These are phyloP conservation scores for Penicillium flavigenum DNA, from an alignment of 495 filamentous ascomycete species.

Conservation along the genomic window DNA sequence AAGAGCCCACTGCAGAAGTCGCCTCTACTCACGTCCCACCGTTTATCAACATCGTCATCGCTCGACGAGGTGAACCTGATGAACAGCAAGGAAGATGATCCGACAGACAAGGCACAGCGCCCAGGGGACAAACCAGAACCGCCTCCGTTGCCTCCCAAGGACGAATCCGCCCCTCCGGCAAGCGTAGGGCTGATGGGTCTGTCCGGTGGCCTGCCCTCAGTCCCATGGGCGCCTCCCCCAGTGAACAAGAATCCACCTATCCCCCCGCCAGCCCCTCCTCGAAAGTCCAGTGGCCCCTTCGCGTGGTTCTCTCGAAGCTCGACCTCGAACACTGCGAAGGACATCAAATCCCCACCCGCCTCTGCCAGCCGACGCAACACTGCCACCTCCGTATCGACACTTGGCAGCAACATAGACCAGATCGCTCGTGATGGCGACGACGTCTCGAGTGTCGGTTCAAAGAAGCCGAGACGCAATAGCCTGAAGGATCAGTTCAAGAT, in stretches of 20 bases:
- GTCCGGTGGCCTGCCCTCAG: conserved; percentile 51
- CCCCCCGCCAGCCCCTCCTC: conserved; percentile 47
- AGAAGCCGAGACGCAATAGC: conserved; percentile 60
- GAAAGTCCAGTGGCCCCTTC: conserved; percentile 78
- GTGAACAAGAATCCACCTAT: conserved; percentile 40
- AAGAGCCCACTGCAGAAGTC: conserved; percentile 47
- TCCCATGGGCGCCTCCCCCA: conserved; percentile 50
- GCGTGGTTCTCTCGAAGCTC: conserved; percentile 81
- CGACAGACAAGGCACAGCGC: conserved; percentile 23
- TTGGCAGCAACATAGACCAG: conserved; percentile 71
- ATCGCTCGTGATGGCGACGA: conserved; percentile 66
- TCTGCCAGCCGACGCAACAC: conserved; percentile 63
- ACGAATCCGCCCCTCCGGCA: conserved; percentile 43
- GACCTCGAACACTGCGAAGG: conserved; percentile 52
- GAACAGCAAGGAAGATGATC: conserved; percentile 49
- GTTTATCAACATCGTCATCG: conserved; percentile 58
- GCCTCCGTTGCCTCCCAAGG: conserved; percentile 52
- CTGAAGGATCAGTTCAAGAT: conserved; percentile 85
- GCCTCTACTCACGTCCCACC: conserved; percentile 58
- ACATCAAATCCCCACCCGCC: conserved; percentile 52
- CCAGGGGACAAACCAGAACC: conserved; percentile 37
- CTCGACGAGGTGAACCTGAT: conserved; percentile 71
- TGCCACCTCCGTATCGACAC: conserved; percentile 68
- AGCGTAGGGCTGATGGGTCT: conserved; percentile 48
- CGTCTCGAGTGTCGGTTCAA: conserved; percentile 40